Conservation (phyloP, 257 asterid species). For the Pogostemon cablin region DNA sequence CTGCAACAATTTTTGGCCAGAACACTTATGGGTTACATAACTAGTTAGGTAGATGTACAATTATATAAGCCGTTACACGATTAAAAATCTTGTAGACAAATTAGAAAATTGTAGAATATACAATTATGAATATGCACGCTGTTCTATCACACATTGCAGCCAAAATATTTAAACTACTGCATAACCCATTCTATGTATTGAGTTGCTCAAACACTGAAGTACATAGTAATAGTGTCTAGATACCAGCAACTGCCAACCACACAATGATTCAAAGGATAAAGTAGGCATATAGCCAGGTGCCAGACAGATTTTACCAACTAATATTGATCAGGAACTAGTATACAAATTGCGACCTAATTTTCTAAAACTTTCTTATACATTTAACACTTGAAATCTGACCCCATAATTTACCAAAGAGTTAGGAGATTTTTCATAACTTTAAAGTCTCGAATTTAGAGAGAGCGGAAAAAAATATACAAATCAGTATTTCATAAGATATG, state of each 20-base stretch:
- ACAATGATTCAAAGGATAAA: conserved; percentile 12
- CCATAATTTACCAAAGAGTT: conserved; percentile 1
- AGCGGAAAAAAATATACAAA: not conserved
- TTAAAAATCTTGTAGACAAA: conserved; percentile 8
- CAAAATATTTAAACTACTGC: not conserved
- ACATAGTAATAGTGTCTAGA: conserved; percentile 4
- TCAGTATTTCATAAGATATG: conserved; percentile 14
- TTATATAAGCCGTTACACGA: not conserved
- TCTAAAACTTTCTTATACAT: conserved; percentile 13
- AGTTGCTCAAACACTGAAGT: not conserved
- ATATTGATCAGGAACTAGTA: not conserved
- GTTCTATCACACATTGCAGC: conserved; percentile 6
- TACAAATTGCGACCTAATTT: not conserved
- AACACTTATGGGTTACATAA: conserved; percentile 19
- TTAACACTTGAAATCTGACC: not conserved
- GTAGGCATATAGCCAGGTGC: conserved; percentile 3
- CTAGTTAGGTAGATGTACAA: conserved; percentile 10
- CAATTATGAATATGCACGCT: not conserved
- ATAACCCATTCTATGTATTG: not conserved
- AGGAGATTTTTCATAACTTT: not conserved
- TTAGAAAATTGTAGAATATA: conserved; percentile 10
- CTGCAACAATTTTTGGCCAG: conserved; percentile 43
- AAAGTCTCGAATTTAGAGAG: conserved; percentile 1
- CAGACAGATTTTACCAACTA: conserved; percentile 13
- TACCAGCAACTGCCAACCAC: not conserved